Evolutionary conservation across 1,284 basidiomycete genomes (phyloP), one percentile per base, ranked within the genome.

Genomic region (Austroboletus niveus): DNA sequence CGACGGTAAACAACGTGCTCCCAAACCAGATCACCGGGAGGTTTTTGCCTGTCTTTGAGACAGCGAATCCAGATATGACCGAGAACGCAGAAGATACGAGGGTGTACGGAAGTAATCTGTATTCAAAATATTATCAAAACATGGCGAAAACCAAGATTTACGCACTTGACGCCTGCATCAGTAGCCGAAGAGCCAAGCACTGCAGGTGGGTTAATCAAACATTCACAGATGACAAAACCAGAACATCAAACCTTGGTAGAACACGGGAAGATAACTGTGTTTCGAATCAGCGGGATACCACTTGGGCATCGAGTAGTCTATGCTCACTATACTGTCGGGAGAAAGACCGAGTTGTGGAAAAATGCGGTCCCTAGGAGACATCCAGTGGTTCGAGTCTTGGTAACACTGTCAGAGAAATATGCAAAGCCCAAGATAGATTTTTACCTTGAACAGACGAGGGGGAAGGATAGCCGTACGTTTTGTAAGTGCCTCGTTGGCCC

Each of bases 391-490:
- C 89, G 79, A 0, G 85, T 89, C 79, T 87, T 55, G 14, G 41
- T 11, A 14, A 12, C 17, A 42, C n/a, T 32, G 12, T 58, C 12
- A 46, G 42, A 42, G n/a, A 8, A 31, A n/a, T 36, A 38, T n/a
- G n/a, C 12, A 38, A 38, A 8, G 8, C n/a, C 36, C 8, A 38
- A 15, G 11, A 14, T 38, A 15, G n/a, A 15, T 14, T 15, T 8
- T 39, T 57, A 81, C 85, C 71, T 79, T 82, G 75, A 94, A 92
- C 30, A 94, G 64, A 12, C 90, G 80, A 10, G 89, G 84, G 8
- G 91, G 89, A 12, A 97, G 75, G 58, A 97, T 90, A 0, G 92
- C 87, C 4, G 83, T 82, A 10, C 89, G 80, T 44, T 76, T 84
- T 0, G 92, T 95, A 52, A 72, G 77, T 4, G 78, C 54, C 66